A percentile compares a stretch with the other conserved stretches of the same genome.
These are phyloP conservation scores for Entomortierella lignicola DNA, from an alignment of 192 early-diverging fungal genomes.

Conservation along the genomic window DNA sequence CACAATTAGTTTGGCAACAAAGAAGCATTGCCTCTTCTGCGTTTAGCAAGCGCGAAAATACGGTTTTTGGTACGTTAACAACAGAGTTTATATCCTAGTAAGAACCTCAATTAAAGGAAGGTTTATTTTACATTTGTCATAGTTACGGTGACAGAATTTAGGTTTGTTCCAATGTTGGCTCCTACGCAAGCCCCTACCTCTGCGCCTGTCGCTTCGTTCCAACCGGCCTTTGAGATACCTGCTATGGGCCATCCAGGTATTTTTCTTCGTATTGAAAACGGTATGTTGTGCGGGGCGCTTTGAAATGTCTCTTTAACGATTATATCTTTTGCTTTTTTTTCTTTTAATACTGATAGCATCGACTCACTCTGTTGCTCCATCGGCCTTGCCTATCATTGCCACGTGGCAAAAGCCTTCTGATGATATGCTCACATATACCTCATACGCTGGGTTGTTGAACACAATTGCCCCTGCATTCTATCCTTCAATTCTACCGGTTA, in stretches of 20 bases:
- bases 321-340: not conserved
- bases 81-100: not conserved
- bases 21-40: not conserved
- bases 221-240: not conserved
- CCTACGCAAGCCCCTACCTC: not conserved
- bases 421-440: constrained; percentile 35
- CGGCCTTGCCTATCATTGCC: not conserved
- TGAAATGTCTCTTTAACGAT: not conserved
- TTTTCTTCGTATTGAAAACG: not conserved
- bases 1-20: not conserved
- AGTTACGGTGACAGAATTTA: constrained; percentile 47
- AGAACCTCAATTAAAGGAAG: not conserved
- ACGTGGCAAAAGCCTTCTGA: constrained; percentile 17
- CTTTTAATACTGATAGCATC: not conserved
- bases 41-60: constrained; percentile 10
- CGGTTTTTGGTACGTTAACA: constrained; percentile 34
- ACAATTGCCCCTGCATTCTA: constrained; percentile 37
- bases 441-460: constrained; percentile 27
- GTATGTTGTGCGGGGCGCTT: too few species aligned
- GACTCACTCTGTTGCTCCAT: not conserved
- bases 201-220: not conserved
- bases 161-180: constrained; percentile 20
- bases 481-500: not conserved
- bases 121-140: not conserved
- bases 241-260: not conserved